Base-by-base conservation (phyloP, 192 early-diverging fungal species). In the Gonapodya sp. region DNA sequence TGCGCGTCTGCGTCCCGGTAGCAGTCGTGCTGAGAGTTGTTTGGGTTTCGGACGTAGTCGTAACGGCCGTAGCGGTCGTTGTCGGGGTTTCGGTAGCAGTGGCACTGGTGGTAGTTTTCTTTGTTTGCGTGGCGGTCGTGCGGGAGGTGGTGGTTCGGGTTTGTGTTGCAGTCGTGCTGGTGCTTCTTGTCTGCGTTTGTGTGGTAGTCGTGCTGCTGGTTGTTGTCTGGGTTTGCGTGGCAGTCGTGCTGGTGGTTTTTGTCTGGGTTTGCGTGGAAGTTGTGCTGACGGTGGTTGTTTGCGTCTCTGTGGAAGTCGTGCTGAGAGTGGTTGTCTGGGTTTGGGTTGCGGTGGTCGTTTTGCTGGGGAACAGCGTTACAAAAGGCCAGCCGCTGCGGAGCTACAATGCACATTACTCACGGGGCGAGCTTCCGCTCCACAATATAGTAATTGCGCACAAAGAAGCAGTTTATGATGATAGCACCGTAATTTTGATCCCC, bases 81-180 rank as follows among this genome's bases (percentile, higher is more conserved):
- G 46, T 64, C 8, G 46, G 8, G 46, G 46, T 8, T 24, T 64
- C 24, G 46, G 46, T 64, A 8, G 46, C 24, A 64, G 46, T 64
- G 46, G 46, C 46, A 64, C 46, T 64, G 46, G 46, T 64, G 46
- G 46, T 64, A 16, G 46, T 64, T 16, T 24, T 64, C 24, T 64
- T 8, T 24, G 24, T 24, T 16, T 8, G 24, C 8, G 46, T 64
- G 8, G 46, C 24, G 8, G 46, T 64, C 24, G 46, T 64, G 46
- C 8, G 8, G 8, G 8, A 16, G 46, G 8, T 24, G n/a, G n/a
- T n/a, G n/a, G n/a, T n/a, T n/a, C n/a, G n/a, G n/a, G n/a, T n/a
- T n/a, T n/a, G n/a, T n/a, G n/a, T n/a, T n/a, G n/a, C n/a, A n/a
- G 46, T 64, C 46, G 46, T 64, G 46, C 46, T 64, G 46, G 46